Evolutionary conservation across 164 flowering plant genomes (phyloP).

Genomic region (Stephania cephalantha): DNA sequence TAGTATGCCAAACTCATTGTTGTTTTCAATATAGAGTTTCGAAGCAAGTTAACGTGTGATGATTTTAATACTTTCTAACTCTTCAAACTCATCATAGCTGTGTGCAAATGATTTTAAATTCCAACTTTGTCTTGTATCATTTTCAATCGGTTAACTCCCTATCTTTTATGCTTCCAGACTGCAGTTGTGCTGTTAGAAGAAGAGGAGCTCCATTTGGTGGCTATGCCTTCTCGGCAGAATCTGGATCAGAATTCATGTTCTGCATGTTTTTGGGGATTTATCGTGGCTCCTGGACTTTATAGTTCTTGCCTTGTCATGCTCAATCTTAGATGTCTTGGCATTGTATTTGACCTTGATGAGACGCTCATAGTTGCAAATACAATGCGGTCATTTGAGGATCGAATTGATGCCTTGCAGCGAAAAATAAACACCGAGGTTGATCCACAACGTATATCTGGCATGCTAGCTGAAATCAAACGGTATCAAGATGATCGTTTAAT

Average conservation of each 20-base stretch:
- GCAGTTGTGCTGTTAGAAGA: constrained; percentile 69
- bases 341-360: constrained; percentile 98
- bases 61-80: background rate
- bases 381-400: constrained; percentile 98
- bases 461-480: constrained; percentile 81
- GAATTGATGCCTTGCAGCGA: constrained; percentile 83
- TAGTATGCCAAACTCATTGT: background rate
- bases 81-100: background rate
- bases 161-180: constrained; percentile 48
- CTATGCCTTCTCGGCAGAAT: constrained; percentile 64
- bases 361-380: constrained; percentile 97
- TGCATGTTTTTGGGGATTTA: constrained; percentile 95
- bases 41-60: background rate
- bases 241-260: constrained; percentile 56
- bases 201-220: constrained; percentile 94
- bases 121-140: background rate
- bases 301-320: constrained; percentile 85
- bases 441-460: constrained; percentile 70
- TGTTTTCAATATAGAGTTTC: background rate
- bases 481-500: constrained; percentile 87
- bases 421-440: constrained; percentile 73
- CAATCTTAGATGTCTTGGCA: constrained; percentile 96
- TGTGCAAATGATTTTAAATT: background rate
- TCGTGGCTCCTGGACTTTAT: constrained; percentile 60
- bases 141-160: background rate